Percentiles rank a stretch among this genome's conserved stretches.
These are phyloP conservation scores for Volutella citrinella DNA, from an alignment of 2,329 filamentous ascomycete genomes.

Conservation along the genomic window DNA sequence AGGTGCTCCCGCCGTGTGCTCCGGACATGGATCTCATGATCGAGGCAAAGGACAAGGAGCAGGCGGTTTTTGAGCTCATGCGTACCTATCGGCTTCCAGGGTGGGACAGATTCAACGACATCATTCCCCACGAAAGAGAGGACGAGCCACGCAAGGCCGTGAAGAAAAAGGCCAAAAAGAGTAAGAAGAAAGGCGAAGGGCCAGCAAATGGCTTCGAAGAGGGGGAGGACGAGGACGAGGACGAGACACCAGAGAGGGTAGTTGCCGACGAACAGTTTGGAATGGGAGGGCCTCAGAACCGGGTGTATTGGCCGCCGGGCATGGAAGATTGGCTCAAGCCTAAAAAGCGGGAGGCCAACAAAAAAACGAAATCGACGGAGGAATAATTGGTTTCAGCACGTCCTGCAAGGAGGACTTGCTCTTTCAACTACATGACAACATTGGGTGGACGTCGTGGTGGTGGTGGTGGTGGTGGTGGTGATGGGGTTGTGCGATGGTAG, in stretches of 20 bases:
- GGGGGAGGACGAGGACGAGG: slow-evolving; percentile 36
- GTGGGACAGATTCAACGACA: slow-evolving; percentile 69
- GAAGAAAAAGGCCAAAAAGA: slow-evolving; percentile 38
- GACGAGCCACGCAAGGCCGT: slow-evolving; percentile 63
- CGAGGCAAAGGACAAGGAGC: slow-evolving; percentile 96
- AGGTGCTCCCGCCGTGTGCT: slow-evolving; percentile 76
- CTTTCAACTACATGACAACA: not conserved
- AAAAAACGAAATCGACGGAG: slow-evolving; percentile 30
- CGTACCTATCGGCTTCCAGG: slow-evolving; percentile 80
- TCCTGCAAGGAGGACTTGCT: too few relatives aligned
- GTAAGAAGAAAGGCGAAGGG: slow-evolving; percentile 36
- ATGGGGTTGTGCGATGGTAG: not conserved
- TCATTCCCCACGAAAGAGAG: slow-evolving; percentile 71
- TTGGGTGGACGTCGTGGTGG: not conserved
- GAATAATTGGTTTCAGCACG: too few relatives aligned
- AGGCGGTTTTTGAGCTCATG: slow-evolving; percentile 94
- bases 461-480: not conserved
- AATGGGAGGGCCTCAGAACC: slow-evolving; percentile 79
- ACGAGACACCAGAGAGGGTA: slow-evolving; percentile 36
- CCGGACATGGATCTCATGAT: slow-evolving; percentile 96
- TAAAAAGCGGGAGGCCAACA: slow-evolving; percentile 67
- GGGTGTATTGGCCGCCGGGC: slow-evolving; percentile 87
- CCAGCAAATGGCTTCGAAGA: slow-evolving; percentile 25
- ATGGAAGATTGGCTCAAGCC: slow-evolving; percentile 90
- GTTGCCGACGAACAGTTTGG: slow-evolving; percentile 68